Base-by-base conservation (phyloP, 139 green algal genomes). In the Nannochloris sp. region DNA sequence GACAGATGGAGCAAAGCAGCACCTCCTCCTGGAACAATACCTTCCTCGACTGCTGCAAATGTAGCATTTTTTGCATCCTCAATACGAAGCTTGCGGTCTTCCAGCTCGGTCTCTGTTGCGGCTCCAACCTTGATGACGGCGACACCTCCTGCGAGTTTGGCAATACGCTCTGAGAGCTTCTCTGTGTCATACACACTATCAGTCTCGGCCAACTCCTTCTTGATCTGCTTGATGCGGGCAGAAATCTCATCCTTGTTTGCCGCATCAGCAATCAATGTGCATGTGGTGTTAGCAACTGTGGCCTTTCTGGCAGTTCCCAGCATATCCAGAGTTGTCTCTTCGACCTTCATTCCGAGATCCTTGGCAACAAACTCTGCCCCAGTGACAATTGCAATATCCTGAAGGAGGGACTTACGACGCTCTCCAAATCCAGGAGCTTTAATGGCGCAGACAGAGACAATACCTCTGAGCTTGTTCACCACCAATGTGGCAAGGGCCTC, bases 41-140 rank as follows among this genome's bases (percentile, higher is more conserved):
- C 88, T 73, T 97, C 90, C 79, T 96, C 90, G 37, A 96, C 85
- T 3, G 93, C 93, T 3, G 94, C 93, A 71, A 98, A 98, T 9
- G 94, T 99, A 29, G 94, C 94, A 73, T 99, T 99, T 85, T 97
- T 98, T 49, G 94, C 93, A 71, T 99, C 94, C 81, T 98, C 93
- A 56, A 99, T 91, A 68, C 94, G 87, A 75, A 98, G 87, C 86
- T 99, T 98, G 51, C 86, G 72, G 81, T 99, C 94, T 74, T 98
- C 93, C 28, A 99, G 80, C 84, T 99, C 94, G 17, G 89, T 82
- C 82, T 99, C 94, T 37, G 93, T 98, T 36, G 89, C 89, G 33
- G 91, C 94, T 14, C 94, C 94, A 25, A 98, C 90, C 86, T 97
- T 98, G 84, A 98, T 96, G 49, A 98, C 91, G 3, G 91, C 91